Percentiles rank a stretch among this genome's conserved stretches.
phyloP scores from a whole-genome alignment of 345 rosid genomes.

The Lepidium africanum region DNA sequence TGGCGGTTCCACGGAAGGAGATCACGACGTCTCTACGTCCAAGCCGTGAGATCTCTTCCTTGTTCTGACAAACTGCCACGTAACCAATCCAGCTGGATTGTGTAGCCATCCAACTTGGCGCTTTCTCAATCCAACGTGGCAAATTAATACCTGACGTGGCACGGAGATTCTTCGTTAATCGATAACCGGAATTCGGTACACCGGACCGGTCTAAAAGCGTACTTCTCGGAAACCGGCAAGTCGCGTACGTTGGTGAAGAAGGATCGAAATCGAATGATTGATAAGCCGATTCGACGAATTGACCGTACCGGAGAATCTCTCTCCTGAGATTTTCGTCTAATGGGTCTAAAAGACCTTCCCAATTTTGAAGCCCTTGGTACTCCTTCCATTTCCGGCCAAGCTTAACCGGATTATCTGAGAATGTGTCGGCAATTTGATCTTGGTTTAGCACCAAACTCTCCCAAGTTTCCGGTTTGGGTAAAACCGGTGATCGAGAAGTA shows the following conservation, averaged over 20 bases:
- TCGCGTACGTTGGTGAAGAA: constrained; percentile 55
- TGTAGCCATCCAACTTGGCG: constrained; percentile 54
- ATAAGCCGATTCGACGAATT: constrained; percentile 75
- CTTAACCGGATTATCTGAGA: constrained; percentile 18
- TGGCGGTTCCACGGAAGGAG: constrained; percentile 79
- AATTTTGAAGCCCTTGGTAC: constrained; percentile 40
- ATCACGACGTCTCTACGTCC: constrained; percentile 88
- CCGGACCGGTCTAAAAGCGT: constrained; percentile 58
- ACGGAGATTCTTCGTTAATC: constrained; percentile 50
- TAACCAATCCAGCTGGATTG: constrained; percentile 95
- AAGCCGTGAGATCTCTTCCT: constrained; percentile 63
- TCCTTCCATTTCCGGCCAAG: constrained; percentile 34
- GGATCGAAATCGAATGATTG: constrained; percentile 68
- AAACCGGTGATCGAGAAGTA: constrained; percentile 18
- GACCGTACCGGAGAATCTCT: constrained; percentile 83
- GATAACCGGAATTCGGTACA: constrained; percentile 53
- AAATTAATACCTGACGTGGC: constrained; percentile 70
- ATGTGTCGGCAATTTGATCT: background rate
- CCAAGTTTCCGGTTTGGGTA: constrained; percentile 24
- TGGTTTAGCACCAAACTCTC: constrained; percentile 21
- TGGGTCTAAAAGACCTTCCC: constrained; percentile 73
- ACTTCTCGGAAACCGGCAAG: constrained; percentile 45
- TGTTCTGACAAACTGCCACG: constrained; percentile 82
- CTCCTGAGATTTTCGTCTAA: constrained; percentile 67
- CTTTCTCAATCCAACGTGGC: constrained; percentile 66